phyloP scores from a whole-genome alignment of 352 stramenopile genomes.

The Chrysophaeum taylorii region DNA sequence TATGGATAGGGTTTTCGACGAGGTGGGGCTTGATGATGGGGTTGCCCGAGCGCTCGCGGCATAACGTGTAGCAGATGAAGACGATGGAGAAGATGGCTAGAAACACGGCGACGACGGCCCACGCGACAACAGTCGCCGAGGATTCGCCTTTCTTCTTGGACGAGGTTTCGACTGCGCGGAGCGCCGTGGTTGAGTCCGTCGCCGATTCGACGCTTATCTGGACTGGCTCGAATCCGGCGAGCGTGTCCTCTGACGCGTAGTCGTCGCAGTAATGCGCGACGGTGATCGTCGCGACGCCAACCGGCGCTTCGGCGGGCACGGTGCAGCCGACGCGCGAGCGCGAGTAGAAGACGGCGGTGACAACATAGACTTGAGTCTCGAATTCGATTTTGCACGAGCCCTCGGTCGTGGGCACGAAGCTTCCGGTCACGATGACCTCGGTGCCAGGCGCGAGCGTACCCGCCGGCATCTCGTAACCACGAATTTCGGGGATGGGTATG shows the following conservation, averaged over 20 bases:
- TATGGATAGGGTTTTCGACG: background rate
- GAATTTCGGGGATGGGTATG: background rate
- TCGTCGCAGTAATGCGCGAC: background rate
- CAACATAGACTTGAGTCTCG: background rate
- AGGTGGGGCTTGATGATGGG: background rate
- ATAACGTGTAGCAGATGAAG: background rate
- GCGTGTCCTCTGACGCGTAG: background rate
- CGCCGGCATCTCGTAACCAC: background rate
- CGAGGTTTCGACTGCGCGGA: background rate
- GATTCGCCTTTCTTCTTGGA: background rate
- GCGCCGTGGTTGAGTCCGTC: background rate
- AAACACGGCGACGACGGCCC: background rate
- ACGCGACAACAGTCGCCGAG: background rate
- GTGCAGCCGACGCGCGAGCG: background rate
- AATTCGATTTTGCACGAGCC: background rate
- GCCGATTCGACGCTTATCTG: background rate
- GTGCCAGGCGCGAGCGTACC: background rate
- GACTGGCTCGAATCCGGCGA: background rate
- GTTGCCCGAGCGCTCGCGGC: background rate
- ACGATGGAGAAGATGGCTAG: background rate
- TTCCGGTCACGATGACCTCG: background rate
- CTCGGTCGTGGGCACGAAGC: background rate
- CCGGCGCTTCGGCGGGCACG: background rate
- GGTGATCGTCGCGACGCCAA: background rate
- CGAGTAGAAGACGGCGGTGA: background rate